phyloP scores from a whole-genome alignment of 2,329 filamentous ascomycete genomes.

The Pseudogymnoascus sp. region DNA sequence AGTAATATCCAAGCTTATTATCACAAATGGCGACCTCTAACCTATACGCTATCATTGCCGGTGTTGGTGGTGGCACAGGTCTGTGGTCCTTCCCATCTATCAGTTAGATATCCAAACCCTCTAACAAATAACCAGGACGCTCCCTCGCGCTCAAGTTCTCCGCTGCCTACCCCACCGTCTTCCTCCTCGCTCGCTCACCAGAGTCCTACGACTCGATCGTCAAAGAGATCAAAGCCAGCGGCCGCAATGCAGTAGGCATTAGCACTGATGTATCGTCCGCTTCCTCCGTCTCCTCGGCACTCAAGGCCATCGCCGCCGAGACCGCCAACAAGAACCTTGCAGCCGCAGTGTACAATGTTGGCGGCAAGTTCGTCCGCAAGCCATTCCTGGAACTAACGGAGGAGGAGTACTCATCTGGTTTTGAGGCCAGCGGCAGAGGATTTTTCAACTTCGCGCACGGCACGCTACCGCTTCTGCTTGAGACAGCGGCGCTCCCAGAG shows the following conservation, averaged over 20 bases:
- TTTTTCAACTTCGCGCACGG: conserved; percentile 70
- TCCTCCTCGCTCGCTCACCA: conserved; percentile 59
- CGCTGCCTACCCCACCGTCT: conserved; percentile 59
- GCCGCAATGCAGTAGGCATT: conserved; percentile 64
- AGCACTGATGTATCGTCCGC: conserved; percentile 54
- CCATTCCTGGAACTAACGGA: conserved; percentile 49
- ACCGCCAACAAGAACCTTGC: conserved; percentile 47
- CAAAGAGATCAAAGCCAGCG: conserved; percentile 56
- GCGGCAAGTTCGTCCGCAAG: conserved; percentile 39
- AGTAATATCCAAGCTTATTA: not conserved
- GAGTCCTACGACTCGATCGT: conserved; percentile 59
- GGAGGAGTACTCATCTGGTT: conserved; percentile 41
- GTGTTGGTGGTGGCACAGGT: conserved; percentile 62
- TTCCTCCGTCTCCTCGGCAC: conserved; percentile 45
- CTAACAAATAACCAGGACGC: conserved; percentile 29
- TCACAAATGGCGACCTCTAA: conserved; percentile 27
- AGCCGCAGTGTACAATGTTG: conserved; percentile 65
- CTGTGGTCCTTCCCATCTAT: not conserved
- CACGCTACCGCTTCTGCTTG: conserved; percentile 61
- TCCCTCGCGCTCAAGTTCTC: conserved; percentile 50
- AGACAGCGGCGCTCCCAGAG: conserved; percentile 39
- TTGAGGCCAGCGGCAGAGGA: conserved; percentile 46
- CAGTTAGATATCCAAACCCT: not conserved
- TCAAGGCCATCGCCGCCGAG: conserved; percentile 53
- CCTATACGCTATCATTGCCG: conserved; percentile 61